These are phyloP conservation scores for Castanea crenata DNA, from an alignment of 306 rosid genomes.

Conservation along the genomic window DNA sequence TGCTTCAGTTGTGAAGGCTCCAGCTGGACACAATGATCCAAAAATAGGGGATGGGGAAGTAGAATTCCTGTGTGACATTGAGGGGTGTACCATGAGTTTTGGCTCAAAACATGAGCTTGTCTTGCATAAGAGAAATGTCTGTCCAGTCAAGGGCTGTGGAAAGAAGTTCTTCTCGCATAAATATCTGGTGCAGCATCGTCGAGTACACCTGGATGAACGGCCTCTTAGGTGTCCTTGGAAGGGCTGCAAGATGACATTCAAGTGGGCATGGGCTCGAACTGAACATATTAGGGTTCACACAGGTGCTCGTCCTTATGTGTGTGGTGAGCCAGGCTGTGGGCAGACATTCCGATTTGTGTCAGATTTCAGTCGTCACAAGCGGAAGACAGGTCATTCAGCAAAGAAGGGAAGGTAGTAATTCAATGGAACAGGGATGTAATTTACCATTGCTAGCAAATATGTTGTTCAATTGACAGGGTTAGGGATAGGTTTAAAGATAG, in stretches of 20 bases:
- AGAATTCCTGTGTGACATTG: slow-evolving; percentile 77
- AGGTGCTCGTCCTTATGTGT: slow-evolving; percentile 89
- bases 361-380: slow-evolving; percentile 97
- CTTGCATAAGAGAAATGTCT: slow-evolving; percentile 75
- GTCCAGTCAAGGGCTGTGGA: slow-evolving; percentile 99
- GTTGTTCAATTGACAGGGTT: slow-evolving; percentile 60
- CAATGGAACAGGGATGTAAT: slow-evolving; percentile 31
- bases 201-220: slow-evolving; percentile 92
- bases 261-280: slow-evolving; percentile 99
- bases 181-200: slow-evolving; percentile 95
- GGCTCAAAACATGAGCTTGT: slow-evolving; percentile 66
- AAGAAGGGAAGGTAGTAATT: slow-evolving; percentile 60
- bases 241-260: slow-evolving; percentile 99
- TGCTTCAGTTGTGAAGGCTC: slow-evolving; percentile 47
- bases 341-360: slow-evolving; percentile 98
- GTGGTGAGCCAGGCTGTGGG: slow-evolving; percentile 82
- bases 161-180: slow-evolving; percentile 97
- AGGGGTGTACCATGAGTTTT: slow-evolving; percentile 92
- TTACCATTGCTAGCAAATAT: slow-evolving; percentile 44
- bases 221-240: slow-evolving; percentile 98
- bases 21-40: slow-evolving; percentile 35
- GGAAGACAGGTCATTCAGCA: slow-evolving; percentile 90
- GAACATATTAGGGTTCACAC: slow-evolving; percentile 98
- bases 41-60: slow-evolving; percentile 52
- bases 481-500: slow-evolving; percentile 59